Percentiles rank a stretch among this genome's conserved stretches.
Conservation (phyloP, 306 rosid species). For the Fragaria nilgerrensis region DNA sequence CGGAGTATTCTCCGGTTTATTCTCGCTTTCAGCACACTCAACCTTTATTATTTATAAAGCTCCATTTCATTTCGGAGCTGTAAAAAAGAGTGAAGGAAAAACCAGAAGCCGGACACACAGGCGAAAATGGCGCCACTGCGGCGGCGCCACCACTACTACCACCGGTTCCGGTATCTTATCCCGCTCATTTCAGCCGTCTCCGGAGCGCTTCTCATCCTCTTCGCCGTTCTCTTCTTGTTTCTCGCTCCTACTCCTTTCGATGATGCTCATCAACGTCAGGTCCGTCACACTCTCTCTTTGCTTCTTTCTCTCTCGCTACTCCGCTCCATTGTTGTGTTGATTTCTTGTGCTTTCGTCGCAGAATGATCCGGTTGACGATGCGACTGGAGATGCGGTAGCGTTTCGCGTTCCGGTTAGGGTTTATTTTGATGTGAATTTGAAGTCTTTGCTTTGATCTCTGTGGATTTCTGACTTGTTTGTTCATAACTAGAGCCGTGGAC, state of each 20-base stretch:
- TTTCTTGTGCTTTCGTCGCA: conserved; percentile 14
- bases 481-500: conserved; percentile 47
- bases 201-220: conserved; percentile 62
- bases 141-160: conserved; percentile 75
- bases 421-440: conserved; percentile 3
- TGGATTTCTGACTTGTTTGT: conserved; percentile 13
- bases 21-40: neutral
- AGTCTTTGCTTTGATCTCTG: conserved; percentile 27
- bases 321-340: neutral
- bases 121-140: conserved; percentile 60
- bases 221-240: conserved; percentile 73
- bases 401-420: conserved; percentile 88
- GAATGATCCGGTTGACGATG: conserved; percentile 41
- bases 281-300: conserved; percentile 16
- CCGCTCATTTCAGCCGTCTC: conserved; percentile 66
- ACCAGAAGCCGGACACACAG: neutral
- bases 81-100: neutral
- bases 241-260: conserved; percentile 77
- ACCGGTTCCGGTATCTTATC: conserved; percentile 53
- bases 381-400: conserved; percentile 29
- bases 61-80: neutral
- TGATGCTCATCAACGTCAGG: conserved; percentile 46
- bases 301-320: neutral
- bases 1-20: neutral
- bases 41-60: no score